A percentile compares a stretch with the other conserved stretches of the same genome.
These are phyloP conservation scores for Aspergillus transmontanensis DNA, from an alignment of 2,329 filamentous ascomycete species.

Conservation along the genomic window DNA sequence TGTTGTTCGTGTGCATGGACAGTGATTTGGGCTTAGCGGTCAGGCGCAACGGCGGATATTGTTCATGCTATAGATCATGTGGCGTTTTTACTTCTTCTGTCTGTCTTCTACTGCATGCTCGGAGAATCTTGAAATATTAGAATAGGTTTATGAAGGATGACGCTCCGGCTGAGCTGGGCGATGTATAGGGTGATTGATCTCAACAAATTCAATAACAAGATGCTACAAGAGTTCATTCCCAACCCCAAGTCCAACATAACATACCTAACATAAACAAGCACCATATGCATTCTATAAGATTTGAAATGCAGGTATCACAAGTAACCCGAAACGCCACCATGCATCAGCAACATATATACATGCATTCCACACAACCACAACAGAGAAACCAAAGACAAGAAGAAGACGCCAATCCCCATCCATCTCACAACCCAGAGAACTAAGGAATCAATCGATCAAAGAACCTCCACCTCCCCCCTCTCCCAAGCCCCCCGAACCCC, in stretches of 20 bases:
- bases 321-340: constrained; percentile 1
- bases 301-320: constrained; percentile 5
- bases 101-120: neutral
- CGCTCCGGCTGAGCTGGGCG: neutral
- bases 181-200: neutral
- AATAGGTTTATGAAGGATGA: neutral
- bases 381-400: neutral
- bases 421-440: neutral
- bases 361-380: neutral
- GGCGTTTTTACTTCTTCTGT: neutral
- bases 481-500: constrained; percentile 64
- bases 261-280: neutral
- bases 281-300: neutral
- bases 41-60: constrained; percentile 15
- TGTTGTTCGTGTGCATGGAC: neutral
- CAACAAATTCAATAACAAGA: neutral
- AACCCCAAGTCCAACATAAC: neutral
- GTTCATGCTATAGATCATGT: constrained; percentile 13
- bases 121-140: neutral
- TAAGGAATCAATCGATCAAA: constrained; percentile 27
- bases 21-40: constrained; percentile 28
- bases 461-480: constrained; percentile 47
- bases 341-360: neutral
- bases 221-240: neutral
- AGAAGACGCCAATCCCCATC: neutral